Base-by-base conservation (phyloP, 352 stramenopile genomes). In the Pythium coloratum region DNA sequence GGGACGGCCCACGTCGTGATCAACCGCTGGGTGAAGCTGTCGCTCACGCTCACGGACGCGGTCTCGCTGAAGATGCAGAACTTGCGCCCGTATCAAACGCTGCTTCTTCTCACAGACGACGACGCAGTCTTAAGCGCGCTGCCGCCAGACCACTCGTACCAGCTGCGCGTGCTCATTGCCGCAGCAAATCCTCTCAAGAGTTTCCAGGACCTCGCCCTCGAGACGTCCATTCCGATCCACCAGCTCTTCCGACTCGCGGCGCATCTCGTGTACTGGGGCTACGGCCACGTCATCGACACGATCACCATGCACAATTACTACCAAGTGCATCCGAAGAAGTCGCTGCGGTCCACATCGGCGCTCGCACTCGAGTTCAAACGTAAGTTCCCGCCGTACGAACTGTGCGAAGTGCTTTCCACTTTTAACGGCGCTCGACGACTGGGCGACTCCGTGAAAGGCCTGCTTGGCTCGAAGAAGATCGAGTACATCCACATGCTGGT, bases 221-320 rank as follows among this genome's bases (percentile, higher is more conserved):
- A 96, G 61, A 90, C 87, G 33, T 81, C 75, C 13, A 77, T 94
- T 7, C 82, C 87, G 0, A 85, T 95, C 64, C 83, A 92, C 44
- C 88, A 95, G 40, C 54, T 96, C 13, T 96, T 95, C 69, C 84
- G 87, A 18, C 75, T 96, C 16, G 76, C 86, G 3, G 87, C 87
- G 50, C 88, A 96, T 70, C 74, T 96, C 10, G 84, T 92, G 0
- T 93, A 92, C 65, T 96, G 88, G 88, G 87, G 87, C 33, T 89
- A 84, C 55, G 88, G 81, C 1, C 78, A 82, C 16, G 81, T 96
- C 30, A 76, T 96, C 50, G 88, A 96, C 44, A 85, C 85, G 6
- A 84, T 96, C 64, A 93, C 88, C 3, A 73, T 94, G 61, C 84
- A 94, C 73, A 96, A 94, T 56, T 88, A 94, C 58, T 96, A 96